Conservation (phyloP, 345 rosid genomes). For the Populus tremula region DNA sequence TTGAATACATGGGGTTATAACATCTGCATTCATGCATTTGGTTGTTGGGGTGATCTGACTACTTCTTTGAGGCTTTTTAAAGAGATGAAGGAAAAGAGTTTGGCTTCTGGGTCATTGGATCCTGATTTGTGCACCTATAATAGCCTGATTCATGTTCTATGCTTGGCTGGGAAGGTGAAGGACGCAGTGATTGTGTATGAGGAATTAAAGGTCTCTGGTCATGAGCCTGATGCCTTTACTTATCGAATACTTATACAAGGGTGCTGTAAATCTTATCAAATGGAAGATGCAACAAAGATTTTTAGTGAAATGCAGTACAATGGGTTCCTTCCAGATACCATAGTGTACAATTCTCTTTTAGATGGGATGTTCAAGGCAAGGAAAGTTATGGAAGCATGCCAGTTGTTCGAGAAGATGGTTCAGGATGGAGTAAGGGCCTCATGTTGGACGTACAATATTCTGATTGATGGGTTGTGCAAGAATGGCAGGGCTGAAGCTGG, state of each 20-base stretch:
- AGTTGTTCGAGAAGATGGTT: conserved; percentile 83
- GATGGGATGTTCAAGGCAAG: conserved; percentile 83
- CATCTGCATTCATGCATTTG: conserved; percentile 81
- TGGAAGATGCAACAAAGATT: conserved; percentile 62
- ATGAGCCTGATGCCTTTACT: conserved; percentile 74
- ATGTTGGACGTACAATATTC: conserved; percentile 79
- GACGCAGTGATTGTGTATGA: conserved; percentile 72
- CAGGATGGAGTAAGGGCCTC: conserved; percentile 77
- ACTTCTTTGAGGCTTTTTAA: conserved; percentile 63
- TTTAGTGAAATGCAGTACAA: conserved; percentile 71
- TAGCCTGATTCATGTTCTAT: conserved; percentile 68
- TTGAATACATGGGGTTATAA: conserved; percentile 71
- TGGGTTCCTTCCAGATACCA: conserved; percentile 59
- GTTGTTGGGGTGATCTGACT: conserved; percentile 75
- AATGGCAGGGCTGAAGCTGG: conserved; percentile 81
- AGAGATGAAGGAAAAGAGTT: conserved; percentile 68
- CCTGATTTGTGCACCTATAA: conserved; percentile 92
- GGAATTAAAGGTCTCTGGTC: conserved; percentile 77
- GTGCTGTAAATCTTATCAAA: conserved; percentile 60
- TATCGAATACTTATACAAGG: conserved; percentile 76
- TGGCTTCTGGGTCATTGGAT: conserved; percentile 32
- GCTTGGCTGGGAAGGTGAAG: conserved; percentile 66
- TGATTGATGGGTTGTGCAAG: conserved; percentile 78
- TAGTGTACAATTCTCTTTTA: conserved; percentile 65
- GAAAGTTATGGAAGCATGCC: conserved; percentile 74